phyloP scores from a whole-genome alignment of 2,329 filamentous ascomycete species.

The Westerdykella aurantiaca region DNA sequence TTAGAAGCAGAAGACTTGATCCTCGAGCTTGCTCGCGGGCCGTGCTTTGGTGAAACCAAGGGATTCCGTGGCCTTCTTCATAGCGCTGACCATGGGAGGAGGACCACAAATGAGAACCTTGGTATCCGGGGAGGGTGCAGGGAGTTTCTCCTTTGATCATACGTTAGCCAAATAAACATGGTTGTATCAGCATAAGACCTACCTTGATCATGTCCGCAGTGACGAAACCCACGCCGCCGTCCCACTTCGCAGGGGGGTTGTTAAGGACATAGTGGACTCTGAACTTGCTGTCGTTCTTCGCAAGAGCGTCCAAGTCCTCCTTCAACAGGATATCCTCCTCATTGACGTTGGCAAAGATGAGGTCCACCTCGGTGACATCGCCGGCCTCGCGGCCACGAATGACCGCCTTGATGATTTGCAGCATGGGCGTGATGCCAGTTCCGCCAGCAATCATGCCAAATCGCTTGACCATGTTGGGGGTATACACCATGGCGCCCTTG shows the following conservation, averaged over 20 bases:
- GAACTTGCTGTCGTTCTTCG: constrained; percentile 71
- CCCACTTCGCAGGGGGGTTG: constrained; percentile 89
- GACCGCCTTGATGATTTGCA: constrained; percentile 90
- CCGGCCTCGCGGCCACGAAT: constrained; percentile 68
- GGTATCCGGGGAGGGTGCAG: constrained; percentile 75
- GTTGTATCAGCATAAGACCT: constrained; percentile 22
- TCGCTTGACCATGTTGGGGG: constrained; percentile 89
- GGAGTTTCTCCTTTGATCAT: constrained; percentile 62
- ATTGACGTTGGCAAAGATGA: constrained; percentile 97
- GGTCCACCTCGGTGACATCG: constrained; percentile 81
- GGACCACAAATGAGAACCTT: constrained; percentile 94
- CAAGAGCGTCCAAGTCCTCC: constrained; percentile 80
- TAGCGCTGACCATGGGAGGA: constrained; percentile 90
- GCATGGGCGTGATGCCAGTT: constrained; percentile 97
- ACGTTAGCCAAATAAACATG: constrained; percentile 5
- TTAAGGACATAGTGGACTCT: constrained; percentile 93
- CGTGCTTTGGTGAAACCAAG: constrained; percentile 88
- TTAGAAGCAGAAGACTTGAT: constrained; percentile 96
- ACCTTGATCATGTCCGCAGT: constrained; percentile 93
- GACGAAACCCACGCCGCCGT: constrained; percentile 88
- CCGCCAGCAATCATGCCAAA: constrained; percentile 98
- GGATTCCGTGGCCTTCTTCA: constrained; percentile 91
- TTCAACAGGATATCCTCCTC: constrained; percentile 85
- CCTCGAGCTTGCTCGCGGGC: constrained; percentile 94
- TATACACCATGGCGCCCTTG: constrained; percentile 97